These are phyloP conservation scores for Helenozyma rhizophorensis DNA, from an alignment of 805 yeast species.

Conservation along the genomic window DNA sequence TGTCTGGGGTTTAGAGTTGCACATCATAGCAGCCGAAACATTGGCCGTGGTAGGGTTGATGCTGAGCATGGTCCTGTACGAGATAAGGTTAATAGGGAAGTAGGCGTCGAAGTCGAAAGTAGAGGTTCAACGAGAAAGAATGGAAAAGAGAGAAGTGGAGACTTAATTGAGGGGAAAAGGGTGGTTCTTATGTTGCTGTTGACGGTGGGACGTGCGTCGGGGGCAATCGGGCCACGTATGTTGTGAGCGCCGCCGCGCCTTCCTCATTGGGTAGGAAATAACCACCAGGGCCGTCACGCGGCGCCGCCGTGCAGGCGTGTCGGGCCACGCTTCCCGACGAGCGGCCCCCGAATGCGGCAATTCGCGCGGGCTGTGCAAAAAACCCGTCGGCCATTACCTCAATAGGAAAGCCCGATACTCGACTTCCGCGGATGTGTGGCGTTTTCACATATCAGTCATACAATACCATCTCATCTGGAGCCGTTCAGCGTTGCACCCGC, in stretches of 20 bases:
- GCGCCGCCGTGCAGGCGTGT: neutral
- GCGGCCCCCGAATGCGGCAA: neutral
- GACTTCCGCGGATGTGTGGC: too few species aligned
- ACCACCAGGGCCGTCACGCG: too few species aligned
- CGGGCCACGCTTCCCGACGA: conserved; percentile 2
- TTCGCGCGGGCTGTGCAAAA: neutral
- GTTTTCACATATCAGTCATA: too few species aligned
- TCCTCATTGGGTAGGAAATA: too few species aligned
- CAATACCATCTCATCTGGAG: too few species aligned
- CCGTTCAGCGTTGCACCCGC: too few species aligned
- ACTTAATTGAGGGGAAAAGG: neutral
- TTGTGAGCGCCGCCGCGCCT: neutral
- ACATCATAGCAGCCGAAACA: conserved; percentile 5
- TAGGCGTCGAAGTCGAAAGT: neutral
- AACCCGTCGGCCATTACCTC: neutral
- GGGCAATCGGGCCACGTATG: too few species aligned
- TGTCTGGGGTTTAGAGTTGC: conserved; percentile 5
- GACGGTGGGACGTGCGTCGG: neutral
- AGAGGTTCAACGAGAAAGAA: too few species aligned
- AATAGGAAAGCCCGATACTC: conserved; percentile 1
- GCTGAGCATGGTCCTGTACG: conserved; percentile 4
- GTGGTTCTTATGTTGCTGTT: too few species aligned
- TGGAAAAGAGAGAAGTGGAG: too few species aligned
- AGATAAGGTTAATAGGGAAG: neutral
- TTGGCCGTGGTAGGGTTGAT: conserved; percentile 6